Conservation (phyloP, 192 early-diverging fungal genomes). For the Backusella macrospora region DNA sequence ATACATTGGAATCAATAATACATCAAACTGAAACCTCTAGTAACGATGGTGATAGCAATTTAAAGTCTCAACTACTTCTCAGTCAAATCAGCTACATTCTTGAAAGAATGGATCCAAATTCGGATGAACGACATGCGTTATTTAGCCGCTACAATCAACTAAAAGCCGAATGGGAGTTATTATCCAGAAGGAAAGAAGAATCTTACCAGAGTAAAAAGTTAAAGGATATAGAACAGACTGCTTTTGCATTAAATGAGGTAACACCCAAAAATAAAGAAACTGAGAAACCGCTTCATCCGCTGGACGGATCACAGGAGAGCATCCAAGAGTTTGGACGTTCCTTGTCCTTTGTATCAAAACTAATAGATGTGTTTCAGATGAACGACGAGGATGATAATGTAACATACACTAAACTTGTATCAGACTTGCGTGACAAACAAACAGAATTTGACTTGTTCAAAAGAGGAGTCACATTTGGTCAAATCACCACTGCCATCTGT, state of each 20-base stretch:
- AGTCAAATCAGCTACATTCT: not conserved
- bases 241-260: not conserved
- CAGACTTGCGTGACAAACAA: conserved; percentile 9
- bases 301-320: conserved; percentile 16
- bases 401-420: not conserved
- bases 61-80: not conserved
- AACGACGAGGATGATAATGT: not conserved
- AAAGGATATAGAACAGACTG: not conserved
- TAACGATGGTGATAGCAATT: not conserved
- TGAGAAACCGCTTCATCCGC: conserved; percentile 2
- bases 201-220: not conserved
- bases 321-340: not conserved
- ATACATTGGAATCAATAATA: not conserved
- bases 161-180: conserved; percentile 13
- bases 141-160: conserved; percentile 15
- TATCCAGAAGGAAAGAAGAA: not conserved
- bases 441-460: conserved; percentile 9
- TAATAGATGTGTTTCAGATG: conserved; percentile 1
- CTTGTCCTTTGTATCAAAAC: not conserved
- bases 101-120: conserved; percentile 5
- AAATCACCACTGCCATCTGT: conserved; percentile 20
- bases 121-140: conserved; percentile 10
- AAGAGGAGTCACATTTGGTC: conserved; percentile 20
- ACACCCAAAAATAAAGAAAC: not conserved
- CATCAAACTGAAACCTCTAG: not conserved